A percentile compares a stretch with the other conserved stretches of the same genome.
Conservation (phyloP, 2,329 filamentous ascomycete genomes). For the Orbilia javanica region DNA sequence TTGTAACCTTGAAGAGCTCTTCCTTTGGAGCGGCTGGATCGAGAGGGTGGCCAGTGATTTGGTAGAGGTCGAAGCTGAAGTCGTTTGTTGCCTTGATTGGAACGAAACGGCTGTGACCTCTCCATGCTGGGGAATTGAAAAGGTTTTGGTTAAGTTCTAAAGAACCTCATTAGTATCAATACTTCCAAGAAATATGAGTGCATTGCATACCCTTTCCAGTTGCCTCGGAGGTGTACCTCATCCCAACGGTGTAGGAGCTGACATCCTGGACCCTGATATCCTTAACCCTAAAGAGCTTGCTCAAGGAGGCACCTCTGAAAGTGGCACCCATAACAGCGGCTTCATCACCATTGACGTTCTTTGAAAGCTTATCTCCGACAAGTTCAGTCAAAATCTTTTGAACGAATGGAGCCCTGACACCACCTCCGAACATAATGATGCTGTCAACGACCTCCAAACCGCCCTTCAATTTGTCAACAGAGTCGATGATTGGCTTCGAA, state of each 20-base stretch:
- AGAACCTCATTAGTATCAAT: constrained; percentile 17
- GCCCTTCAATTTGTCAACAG: constrained; percentile 79
- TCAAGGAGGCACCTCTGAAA: constrained; percentile 91
- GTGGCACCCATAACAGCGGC: constrained; percentile 95
- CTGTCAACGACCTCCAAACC: constrained; percentile 83
- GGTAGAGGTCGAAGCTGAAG: constrained; percentile 73
- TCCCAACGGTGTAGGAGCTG: constrained; percentile 77
- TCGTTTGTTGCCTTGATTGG: constrained; percentile 82
- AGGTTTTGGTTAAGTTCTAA: constrained; percentile 79
- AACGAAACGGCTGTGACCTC: constrained; percentile 84
- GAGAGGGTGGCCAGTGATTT: constrained; percentile 62
- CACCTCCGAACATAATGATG: constrained; percentile 92
- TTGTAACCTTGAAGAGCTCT: constrained; percentile 76
- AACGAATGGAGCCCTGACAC: constrained; percentile 90
- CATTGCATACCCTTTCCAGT: constrained; percentile 59
- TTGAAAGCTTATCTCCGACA: constrained; percentile 82
- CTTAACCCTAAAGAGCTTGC: constrained; percentile 96
- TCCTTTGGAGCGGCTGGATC: constrained; percentile 66
- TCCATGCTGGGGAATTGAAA: constrained; percentile 80
- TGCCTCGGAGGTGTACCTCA: constrained; percentile 80
- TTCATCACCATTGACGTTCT: constrained; percentile 97
- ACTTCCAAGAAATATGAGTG: not conserved
- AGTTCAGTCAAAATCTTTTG: constrained; percentile 86
- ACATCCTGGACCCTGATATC: constrained; percentile 89
- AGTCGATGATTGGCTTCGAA: constrained; percentile 76